These are phyloP conservation scores for Penicillium sclerotiorum DNA, from an alignment of 2,329 filamentous ascomycete species.

Conservation along the genomic window DNA sequence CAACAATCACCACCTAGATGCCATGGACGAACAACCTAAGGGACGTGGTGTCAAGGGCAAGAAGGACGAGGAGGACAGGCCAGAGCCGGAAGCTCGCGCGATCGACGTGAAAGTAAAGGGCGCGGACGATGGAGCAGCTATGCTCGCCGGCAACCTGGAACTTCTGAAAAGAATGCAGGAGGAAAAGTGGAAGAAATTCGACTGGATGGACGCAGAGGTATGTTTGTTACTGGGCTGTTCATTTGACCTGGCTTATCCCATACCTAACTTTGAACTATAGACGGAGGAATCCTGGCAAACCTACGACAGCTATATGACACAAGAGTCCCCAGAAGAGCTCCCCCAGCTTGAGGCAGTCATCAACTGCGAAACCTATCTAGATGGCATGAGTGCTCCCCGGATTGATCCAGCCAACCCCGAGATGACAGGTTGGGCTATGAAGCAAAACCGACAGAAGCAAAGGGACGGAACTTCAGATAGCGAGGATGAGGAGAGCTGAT, in stretches of 20 bases:
- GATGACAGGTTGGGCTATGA: conserved; percentile 49
- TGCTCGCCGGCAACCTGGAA: conserved; percentile 71
- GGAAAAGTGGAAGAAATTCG: conserved; percentile 78
- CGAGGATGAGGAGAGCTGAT: conserved; percentile 16
- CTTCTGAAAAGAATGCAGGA: conserved; percentile 76
- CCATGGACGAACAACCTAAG: conserved; percentile 66
- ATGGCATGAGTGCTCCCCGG: conserved; percentile 62
- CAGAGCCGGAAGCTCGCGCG: conserved; percentile 64
- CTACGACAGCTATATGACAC: conserved; percentile 73
- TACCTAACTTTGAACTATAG: conserved; percentile 31
- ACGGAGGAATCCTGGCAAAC: conserved; percentile 71
- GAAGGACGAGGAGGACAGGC: conserved; percentile 50
- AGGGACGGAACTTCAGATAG: conserved; percentile 23
- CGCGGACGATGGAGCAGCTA: conserved; percentile 66
- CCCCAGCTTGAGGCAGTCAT: conserved; percentile 58
- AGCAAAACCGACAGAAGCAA: conserved; percentile 43
- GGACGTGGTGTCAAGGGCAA: conserved; percentile 36
- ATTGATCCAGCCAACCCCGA: conserved; percentile 48
- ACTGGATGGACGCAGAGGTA: conserved; percentile 59
- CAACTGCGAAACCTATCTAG: conserved; percentile 62
- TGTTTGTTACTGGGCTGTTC: neutral
- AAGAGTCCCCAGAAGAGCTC: conserved; percentile 46
- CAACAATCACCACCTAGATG: conserved; percentile 91
- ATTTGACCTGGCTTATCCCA: neutral
- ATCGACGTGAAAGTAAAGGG: conserved; percentile 88